Evolutionary conservation across 305 asterid genomes (phyloP), one percentile per base, ranked within the genome.

Genomic region (Andrographis paniculata): DNA sequence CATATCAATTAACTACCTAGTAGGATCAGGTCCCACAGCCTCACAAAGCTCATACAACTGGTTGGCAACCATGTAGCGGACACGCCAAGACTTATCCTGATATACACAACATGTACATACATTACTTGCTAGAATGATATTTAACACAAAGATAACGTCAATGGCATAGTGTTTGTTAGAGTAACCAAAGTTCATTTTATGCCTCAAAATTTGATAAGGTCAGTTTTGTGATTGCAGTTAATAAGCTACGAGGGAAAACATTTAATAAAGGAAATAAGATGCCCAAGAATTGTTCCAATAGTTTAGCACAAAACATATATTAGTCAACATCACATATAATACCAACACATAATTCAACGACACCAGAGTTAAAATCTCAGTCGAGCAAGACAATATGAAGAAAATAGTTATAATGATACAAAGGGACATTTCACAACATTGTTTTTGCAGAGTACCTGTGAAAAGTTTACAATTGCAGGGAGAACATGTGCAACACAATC

Each of bases 51-150:
- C 93, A 50, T 82, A 71, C 55, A 82, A 51, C 59, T 82, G 91
- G 44, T 82, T 76, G 43, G 94, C 94, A 53, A 82, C 94, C 94
- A 82, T 79, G 64, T 79, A 82, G 17, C 94, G 80, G n/a, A 82
- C 94, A 27, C 94, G 86, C 94, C 94, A 82, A 42, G 94, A 82
- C 65, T 82, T 82, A 61, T 82, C 94, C 94, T 79, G 79, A 67
- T 62, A 42, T 6, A 48, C 36, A 45, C 18, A 42, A 17, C 15
- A 52, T 62, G 45, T 27, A 10, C 33, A 43, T 9, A 31, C 17
- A 13, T 12, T 9, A 53, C 23, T 6, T 14, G 16, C n/a, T n/a
- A 38, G 20, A 24, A 53, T 17, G 35, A 28, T 36, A 1, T 6
- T 33, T 5, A n/a, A 27, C 46, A 56, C 17, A 52, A 45, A 30